A percentile compares a stretch with the other conserved stretches of the same genome.
Conservation (phyloP, 768 basidiomycete species). For the Tubosaeta brunneosetosa region DNA sequence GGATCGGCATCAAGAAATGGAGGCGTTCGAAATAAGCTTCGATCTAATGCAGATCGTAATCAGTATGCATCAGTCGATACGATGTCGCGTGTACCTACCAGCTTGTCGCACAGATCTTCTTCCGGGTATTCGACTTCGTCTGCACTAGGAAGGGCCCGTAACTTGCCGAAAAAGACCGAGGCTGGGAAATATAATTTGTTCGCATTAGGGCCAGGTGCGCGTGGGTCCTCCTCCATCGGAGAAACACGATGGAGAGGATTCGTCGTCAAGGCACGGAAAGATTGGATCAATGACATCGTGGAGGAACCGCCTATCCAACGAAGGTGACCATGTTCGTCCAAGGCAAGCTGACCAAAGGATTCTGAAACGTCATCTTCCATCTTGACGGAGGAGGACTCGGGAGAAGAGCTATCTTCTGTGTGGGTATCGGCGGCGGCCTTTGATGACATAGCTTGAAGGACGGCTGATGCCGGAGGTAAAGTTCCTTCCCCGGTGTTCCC, state of each 20-base stretch:
- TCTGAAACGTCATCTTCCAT: slow-evolving; percentile 72
- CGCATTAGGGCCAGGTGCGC: slow-evolving; percentile 70
- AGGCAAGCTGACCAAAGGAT: slow-evolving; percentile 80
- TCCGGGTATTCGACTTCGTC: slow-evolving; percentile 88
- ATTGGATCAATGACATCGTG: slow-evolving; percentile 88
- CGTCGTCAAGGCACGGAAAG: slow-evolving; percentile 72
- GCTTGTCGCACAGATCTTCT: slow-evolving; percentile 79
- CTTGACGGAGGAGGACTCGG: slow-evolving; percentile 32
- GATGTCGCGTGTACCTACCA: slow-evolving; percentile 47
- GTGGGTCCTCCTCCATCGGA: slow-evolving; percentile 80
- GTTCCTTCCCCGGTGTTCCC: slow-evolving; percentile 10
- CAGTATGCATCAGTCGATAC: slow-evolving; percentile 13
- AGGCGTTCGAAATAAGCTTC: slow-evolving; percentile 83
- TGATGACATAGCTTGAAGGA: slow-evolving; percentile 35
- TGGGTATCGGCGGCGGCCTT: slow-evolving; percentile 34
- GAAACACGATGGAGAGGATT: slow-evolving; percentile 74
- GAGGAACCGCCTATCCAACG: slow-evolving; percentile 92
- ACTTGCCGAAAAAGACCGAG: slow-evolving; percentile 81
- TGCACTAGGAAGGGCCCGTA: slow-evolving; percentile 73
- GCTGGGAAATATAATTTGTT: slow-evolving; percentile 89
- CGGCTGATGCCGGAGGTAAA: slow-evolving; percentile 25
- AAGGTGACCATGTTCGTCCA: slow-evolving; percentile 87
- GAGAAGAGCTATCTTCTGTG: slow-evolving; percentile 31
- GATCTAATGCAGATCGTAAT: slow-evolving; percentile 47
- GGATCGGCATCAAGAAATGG: slow-evolving; percentile 83